Base-by-base conservation (phyloP, 1,284 basidiomycete genomes). In the Sporisorium graminicola region DNA sequence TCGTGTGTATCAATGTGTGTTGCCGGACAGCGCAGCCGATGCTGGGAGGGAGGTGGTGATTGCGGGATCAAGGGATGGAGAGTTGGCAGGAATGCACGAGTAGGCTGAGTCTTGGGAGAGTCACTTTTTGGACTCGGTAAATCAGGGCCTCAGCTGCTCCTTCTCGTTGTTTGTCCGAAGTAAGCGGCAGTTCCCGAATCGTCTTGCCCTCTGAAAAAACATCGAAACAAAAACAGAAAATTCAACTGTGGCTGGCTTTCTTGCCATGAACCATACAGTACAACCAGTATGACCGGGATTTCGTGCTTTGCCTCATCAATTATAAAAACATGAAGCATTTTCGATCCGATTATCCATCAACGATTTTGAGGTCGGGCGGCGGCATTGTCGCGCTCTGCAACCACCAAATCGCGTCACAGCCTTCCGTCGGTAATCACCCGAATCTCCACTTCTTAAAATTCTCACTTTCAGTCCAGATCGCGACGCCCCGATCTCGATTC, bases 161-260 rank as follows among this genome's bases (percentile, higher is more conserved):
- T 43, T 24, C 9, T 29, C n/a, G 43, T 27, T 31, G 42, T 33
- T 20, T 58, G 16, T 22, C 65, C 65, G 65, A 68, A 68, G 51
- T 58, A 63, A 58, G 60, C 66, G 60, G 60, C 51, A 63, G 60
- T 69, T 69, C 55, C 66, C 66, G 60, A 67, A 49, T 27, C 53
- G 8, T 9, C 9, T 31, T 6, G 5, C 27, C n/a, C 10, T n/a
- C n/a, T n/a, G 24, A 2, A 35, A 20, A 50, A n/a, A 29, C 8
- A n/a, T 43, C 27, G 35, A 18, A 13, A 18, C 49, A 33, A 27
- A 14, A 27, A 31, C n/a, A 27, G 5, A 14, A 10, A 27, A 33
- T 3, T 20, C 29, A 12, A 40, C 37, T n/a, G 37, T 40, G 37
- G 37, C 37, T 50, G 18, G 27, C 16, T 50, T 24, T 22, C 26